Conservation (phyloP, 179 eudicot species). For the Corrigiola litoralis region DNA sequence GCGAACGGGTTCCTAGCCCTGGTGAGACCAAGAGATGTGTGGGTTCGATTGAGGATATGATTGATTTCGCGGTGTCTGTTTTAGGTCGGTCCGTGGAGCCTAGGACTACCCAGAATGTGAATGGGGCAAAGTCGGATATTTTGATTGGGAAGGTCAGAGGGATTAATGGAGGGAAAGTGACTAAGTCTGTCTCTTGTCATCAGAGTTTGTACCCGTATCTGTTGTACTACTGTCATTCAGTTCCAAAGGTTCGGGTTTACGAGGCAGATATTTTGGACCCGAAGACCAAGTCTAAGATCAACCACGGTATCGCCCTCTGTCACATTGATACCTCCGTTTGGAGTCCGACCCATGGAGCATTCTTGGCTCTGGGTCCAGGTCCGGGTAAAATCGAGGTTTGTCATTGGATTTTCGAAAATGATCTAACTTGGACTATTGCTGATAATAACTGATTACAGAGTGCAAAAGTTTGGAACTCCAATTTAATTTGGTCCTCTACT, state of each 20-base stretch:
- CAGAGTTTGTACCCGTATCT: slow-evolving; percentile 76
- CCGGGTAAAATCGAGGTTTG: slow-evolving; percentile 86
- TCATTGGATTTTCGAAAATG: slow-evolving; percentile 87
- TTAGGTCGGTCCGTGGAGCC: slow-evolving; percentile 58
- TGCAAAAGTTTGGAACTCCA: too few relatives aligned
- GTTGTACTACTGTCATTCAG: slow-evolving; percentile 86
- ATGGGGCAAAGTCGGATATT: slow-evolving; percentile 49
- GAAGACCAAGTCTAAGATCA: slow-evolving; percentile 50
- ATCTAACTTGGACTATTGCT: slow-evolving; percentile 65
- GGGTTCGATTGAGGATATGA: slow-evolving; percentile 75
- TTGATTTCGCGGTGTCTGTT: slow-evolving; percentile 69
- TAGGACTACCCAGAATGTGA: slow-evolving; percentile 48
- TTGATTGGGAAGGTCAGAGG: slow-evolving; percentile 56
- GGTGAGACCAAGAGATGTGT: slow-evolving; percentile 86
- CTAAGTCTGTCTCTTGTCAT: slow-evolving; percentile 80
- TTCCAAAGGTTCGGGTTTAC: slow-evolving; percentile 83
- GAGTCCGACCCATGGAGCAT: slow-evolving; percentile 81
- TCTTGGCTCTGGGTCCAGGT: slow-evolving; percentile 54
- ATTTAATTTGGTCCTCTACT: slow-evolving; percentile 22
- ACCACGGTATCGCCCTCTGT: slow-evolving; percentile 79
- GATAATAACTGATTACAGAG: slow-evolving; percentile 28
- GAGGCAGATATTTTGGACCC: slow-evolving; percentile 75
- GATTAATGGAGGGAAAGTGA: slow-evolving; percentile 70
- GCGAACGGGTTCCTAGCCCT: slow-evolving; percentile 64
- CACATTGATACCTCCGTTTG: slow-evolving; percentile 80